Evolutionary conservation across 805 yeast genomes (phyloP), one percentile per base, ranked within the genome.

Genomic region (Isabelozyma heimii): DNA sequence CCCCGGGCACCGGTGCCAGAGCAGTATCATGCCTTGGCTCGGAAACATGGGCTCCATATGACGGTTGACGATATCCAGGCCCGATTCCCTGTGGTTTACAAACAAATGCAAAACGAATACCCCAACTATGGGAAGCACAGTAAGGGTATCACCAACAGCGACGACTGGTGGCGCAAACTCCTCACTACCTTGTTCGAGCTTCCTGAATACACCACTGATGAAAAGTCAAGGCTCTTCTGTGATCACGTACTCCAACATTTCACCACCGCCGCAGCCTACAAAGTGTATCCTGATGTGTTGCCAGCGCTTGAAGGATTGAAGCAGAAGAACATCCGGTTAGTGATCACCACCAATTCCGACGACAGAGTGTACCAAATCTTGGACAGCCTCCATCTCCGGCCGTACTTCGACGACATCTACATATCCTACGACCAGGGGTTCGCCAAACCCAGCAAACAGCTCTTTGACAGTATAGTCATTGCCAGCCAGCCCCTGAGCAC

Each of bases 61-160:
- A 56, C 67, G 10, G 52, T 54, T 1, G 62, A 60, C 10, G 53
- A 62, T 4, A 62, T 68, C 26, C 54, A 50, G 35, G 27, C 48
- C 2, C 68, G 63, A 8, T 67, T 69, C 40, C 62, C 69, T 4
- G 28, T 43, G 2, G 63, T 66, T 1, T 80, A 75, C 62, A 56
- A 68, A 24, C 55, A 62, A 12, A 55, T 81, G 54, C 60, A 65
- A 35, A 35, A 41, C 5, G 46, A 66, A 50, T 79, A 67, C 56
- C 91, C 91, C 8, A 83, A 84, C 57, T 86, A 83, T 58, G 92
- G 92, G 1, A 82, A 81, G 51, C 37, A 47, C 26, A 55, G 58
- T 24, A 42, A 49, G 1, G 52, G 54, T 8, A 58, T 71, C 37
- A 17, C 44, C 1, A 48, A 57, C 14, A 46, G 62, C 37, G 68